phyloP scores from a whole-genome alignment of 1,139 yeast genomes.

The Nakaseomyces bracarensis region DNA sequence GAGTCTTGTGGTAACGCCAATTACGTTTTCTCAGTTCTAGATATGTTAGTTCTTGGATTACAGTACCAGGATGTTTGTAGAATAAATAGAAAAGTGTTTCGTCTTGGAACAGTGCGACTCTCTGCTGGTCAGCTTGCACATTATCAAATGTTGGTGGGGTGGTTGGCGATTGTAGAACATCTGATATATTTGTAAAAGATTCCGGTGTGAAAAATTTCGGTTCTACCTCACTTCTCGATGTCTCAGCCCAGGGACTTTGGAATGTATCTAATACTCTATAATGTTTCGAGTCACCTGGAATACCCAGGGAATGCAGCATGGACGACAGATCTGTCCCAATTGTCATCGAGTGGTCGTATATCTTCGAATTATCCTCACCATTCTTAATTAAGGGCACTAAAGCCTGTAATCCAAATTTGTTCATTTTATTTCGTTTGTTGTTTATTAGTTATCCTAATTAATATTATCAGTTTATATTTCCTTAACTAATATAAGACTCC shows the following conservation, averaged over 20 bases:
- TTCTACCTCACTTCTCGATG: slow-evolving; percentile 83
- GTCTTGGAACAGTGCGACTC: slow-evolving; percentile 72
- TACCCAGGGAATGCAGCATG: slow-evolving; percentile 45
- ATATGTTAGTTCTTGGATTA: slow-evolving; percentile 89
- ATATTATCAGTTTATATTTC: not conserved
- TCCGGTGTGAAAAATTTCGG: slow-evolving; percentile 50
- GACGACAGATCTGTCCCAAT: slow-evolving; percentile 77
- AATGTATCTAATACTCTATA: slow-evolving; percentile 54
- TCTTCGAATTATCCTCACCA: slow-evolving; percentile 19
- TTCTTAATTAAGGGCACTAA: slow-evolving; percentile 52
- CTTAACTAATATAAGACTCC: too few relatives aligned
- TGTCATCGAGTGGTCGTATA: slow-evolving; percentile 41
- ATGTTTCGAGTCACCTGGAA: slow-evolving; percentile 21
- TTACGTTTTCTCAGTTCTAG: slow-evolving; percentile 80
- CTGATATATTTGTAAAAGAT: slow-evolving; percentile 36
- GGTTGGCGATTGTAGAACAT: slow-evolving; percentile 26
- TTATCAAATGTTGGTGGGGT: slow-evolving; percentile 32
- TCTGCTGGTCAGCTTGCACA: slow-evolving; percentile 51
- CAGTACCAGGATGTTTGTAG: slow-evolving; percentile 88
- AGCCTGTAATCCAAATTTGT: slow-evolving; percentile 69
- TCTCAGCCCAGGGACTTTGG: slow-evolving; percentile 92
- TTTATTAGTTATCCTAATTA: slow-evolving; percentile 6
- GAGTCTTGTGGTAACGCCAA: slow-evolving; percentile 95
- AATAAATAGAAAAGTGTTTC: slow-evolving; percentile 91
- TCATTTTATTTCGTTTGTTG: slow-evolving; percentile 30